These are phyloP conservation scores for Pseudonectria foliicola DNA, from an alignment of 2,329 filamentous ascomycete genomes.

Conservation along the genomic window DNA sequence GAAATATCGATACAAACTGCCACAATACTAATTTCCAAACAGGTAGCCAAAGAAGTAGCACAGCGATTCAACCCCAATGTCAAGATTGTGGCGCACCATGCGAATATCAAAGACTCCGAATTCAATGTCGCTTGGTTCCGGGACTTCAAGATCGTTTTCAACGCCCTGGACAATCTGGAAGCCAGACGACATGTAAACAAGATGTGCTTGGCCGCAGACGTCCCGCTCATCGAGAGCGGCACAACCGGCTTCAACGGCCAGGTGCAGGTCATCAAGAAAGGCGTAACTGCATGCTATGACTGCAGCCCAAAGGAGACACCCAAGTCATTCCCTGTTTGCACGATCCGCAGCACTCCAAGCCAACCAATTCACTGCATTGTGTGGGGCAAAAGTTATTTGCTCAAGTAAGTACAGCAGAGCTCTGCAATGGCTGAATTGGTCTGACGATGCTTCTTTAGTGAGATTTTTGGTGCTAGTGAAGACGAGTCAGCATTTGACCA, in stretches of 20 bases:
- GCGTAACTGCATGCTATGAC: constrained; percentile 90
- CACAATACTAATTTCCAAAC: constrained; percentile 14
- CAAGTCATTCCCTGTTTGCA: constrained; percentile 93
- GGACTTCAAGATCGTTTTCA: constrained; percentile 81
- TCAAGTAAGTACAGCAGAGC: constrained; percentile 50
- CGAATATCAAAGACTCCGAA: constrained; percentile 84
- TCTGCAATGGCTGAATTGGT: not conserved
- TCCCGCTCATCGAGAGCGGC: constrained; percentile 90
- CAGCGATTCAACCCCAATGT: constrained; percentile 83
- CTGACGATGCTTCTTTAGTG: constrained; percentile 29
- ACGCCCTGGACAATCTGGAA: constrained; percentile 92
- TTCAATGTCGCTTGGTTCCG: constrained; percentile 89
- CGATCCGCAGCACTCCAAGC: constrained; percentile 90
- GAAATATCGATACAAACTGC: not conserved
- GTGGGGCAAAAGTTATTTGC: constrained; percentile 94
- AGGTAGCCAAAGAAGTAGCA: constrained; percentile 91
- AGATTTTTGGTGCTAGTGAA: constrained; percentile 88
- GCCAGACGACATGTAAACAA: constrained; percentile 91
- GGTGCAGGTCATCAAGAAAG: constrained; percentile 93
- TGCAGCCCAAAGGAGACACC: constrained; percentile 84
- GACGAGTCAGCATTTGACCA: constrained; percentile 77
- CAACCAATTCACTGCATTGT: constrained; percentile 98
- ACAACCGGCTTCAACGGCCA: constrained; percentile 98
- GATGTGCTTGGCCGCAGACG: constrained; percentile 89
- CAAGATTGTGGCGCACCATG: constrained; percentile 81